These are phyloP conservation scores for Cokeromyces recurvatus DNA, from an alignment of 371 early-diverging fungal genomes.

Conservation along the genomic window DNA sequence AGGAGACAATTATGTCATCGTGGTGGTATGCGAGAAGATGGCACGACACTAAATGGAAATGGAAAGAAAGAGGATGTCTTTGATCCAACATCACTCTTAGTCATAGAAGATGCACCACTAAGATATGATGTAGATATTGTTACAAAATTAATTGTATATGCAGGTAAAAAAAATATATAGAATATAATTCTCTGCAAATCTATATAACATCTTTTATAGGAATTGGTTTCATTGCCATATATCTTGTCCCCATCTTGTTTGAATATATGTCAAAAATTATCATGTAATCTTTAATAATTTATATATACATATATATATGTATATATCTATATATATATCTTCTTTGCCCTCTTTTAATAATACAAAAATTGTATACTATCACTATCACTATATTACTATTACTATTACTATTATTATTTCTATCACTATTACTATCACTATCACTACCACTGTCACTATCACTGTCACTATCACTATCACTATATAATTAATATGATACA, in stretches of 20 bases:
- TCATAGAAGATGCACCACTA: slow-evolving; percentile 51
- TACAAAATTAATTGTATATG: slow-evolving; percentile 65
- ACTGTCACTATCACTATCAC: too few relatives aligned
- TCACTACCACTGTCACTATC: too few relatives aligned
- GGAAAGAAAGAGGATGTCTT: slow-evolving; percentile 13
- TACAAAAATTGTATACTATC: neutral
- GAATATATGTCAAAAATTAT: slow-evolving; percentile 18
- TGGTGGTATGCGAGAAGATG: too few relatives aligned
- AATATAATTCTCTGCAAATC: neutral
- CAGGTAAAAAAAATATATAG: slow-evolving; percentile 26
- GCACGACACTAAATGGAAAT: too few relatives aligned
- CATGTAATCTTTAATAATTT: neutral
- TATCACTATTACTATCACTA: too few relatives aligned
- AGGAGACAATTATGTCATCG: slow-evolving; percentile 37
- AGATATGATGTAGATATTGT: slow-evolving; percentile 69
- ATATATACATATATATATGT: neutral
- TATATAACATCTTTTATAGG: slow-evolving; percentile 14
- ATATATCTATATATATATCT: neutral
- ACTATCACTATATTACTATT: too few relatives aligned
- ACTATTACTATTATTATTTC: too few relatives aligned
- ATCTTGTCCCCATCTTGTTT: slow-evolving; percentile 47
- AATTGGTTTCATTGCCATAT: slow-evolving; percentile 56
- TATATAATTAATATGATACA: too few relatives aligned
- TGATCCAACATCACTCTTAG: slow-evolving; percentile 32
- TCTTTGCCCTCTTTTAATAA: neutral